phyloP scores from a whole-genome alignment of 305 asterid genomes.

The Nicotiana rustica region DNA sequence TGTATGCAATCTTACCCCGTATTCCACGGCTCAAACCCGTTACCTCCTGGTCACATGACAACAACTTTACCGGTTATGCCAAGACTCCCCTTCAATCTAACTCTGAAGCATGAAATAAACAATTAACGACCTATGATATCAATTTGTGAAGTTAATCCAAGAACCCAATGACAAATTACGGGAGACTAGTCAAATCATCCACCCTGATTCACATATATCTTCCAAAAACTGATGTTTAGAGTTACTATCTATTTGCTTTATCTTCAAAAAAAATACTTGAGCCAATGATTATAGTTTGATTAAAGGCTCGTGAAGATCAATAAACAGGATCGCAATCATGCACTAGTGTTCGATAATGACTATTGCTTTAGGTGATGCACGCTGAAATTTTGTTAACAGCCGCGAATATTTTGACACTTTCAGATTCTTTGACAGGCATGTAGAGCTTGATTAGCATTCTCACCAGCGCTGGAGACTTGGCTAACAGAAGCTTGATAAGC shows the following conservation, averaged over 20 bases:
- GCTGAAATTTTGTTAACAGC: slow-evolving; percentile 11
- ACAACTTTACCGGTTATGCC: too few relatives aligned
- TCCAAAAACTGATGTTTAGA: slow-evolving; percentile 2
- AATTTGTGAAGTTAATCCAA: neutral
- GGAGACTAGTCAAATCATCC: neutral
- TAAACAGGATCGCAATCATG: slow-evolving; percentile 15
- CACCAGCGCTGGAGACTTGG: slow-evolving; percentile 30
- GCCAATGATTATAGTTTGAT: neutral
- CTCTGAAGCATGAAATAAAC: neutral
- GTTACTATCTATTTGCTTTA: neutral
- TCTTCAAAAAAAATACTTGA: neutral
- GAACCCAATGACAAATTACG: neutral
- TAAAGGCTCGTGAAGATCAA: neutral
- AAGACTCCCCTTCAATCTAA: too few relatives aligned
- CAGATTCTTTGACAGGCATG: neutral
- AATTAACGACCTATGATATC: neutral
- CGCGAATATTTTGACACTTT: neutral
- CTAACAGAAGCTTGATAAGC: slow-evolving; percentile 39
- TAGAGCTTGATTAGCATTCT: slow-evolving; percentile 34
- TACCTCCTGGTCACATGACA: too few relatives aligned
- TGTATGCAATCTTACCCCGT: too few relatives aligned
- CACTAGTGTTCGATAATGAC: slow-evolving; percentile 16
- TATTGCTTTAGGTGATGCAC: slow-evolving; percentile 29
- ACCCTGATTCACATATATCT: neutral
- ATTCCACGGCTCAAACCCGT: too few relatives aligned